Base-by-base conservation (phyloP, 129 eudicot species). In the Lonicera japonica region DNA sequence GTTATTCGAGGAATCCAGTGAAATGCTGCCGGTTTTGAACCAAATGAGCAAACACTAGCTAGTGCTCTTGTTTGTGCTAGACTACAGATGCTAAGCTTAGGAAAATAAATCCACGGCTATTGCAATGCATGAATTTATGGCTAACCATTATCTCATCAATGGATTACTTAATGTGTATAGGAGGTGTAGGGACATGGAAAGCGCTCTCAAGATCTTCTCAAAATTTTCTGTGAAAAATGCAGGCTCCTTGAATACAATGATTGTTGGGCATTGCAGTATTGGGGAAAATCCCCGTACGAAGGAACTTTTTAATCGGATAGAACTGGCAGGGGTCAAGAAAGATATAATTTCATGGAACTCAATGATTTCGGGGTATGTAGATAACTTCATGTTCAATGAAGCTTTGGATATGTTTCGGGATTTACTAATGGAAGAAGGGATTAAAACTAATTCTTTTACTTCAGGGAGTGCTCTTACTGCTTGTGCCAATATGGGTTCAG, bases 341-440 rank as follows among this genome's bases (percentile, higher is more conserved):
- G 84, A 56, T 19, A 46, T 74, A 55, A 79, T 73, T 56, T 64
- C 84, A 0, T 79, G 84, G 84, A 79, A 79, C 43, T 70, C 84
- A 19, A 74, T 79, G 80, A 68, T 79, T 43, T 53, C 84, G 7
- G 84, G 80, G 0, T 73, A 79, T 61, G 84, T 59, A 6, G 71
- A 74, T 65, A 79, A 79, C 63, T 60, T 18, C 38, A 70, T 70
- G 77, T 77, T 70, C 38, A 11, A 60, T 13, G 79, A 79, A 29
- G 75, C 79, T 52, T 62, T 73, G 69, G 18, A 43, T 25, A 21
- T 69, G 63, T 61, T 72, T 17, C 59, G n/a, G 14, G 76, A 73
- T 5, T 58, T 79, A 34, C 55, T 72, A 10, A 47, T 17, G 18
- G 63, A 22, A 21, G 73, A 67, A 25, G 79, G 51, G 21, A 23